Base-by-base conservation (phyloP, 768 basidiomycete genomes). In the Glaciozyma antarctica region DNA sequence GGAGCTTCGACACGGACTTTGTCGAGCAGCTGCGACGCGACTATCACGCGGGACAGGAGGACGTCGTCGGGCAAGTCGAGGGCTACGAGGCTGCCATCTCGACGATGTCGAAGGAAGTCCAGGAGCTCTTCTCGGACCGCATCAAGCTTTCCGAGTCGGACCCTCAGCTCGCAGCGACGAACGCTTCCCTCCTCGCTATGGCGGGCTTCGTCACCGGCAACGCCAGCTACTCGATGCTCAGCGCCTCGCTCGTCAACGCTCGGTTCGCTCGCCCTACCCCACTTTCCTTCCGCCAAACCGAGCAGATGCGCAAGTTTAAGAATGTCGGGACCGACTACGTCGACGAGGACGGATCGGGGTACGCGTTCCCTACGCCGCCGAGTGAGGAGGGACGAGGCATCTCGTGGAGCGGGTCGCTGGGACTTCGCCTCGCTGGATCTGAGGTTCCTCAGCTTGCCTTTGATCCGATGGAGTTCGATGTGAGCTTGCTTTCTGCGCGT, bases 181-280 rank as follows among this genome's bases (percentile, higher is more conserved):
- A 69, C 38, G 64, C 66, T 15, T 30, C 65, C 6, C 56, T 70
- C 3, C 66, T 74, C 59, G 73, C 73, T 22, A 59, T 71, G 62
- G 65, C 67, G 9, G 73, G 67, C 30, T 73, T 66, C 64, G 58
- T 74, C 32, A 67, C 71, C 22, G 44, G 41, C 43, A 68, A 71
- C 62, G 6, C 65, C 30, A 51, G 63, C 32, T 73, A 66, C 58
- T 57, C 63, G 16, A 16, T 30, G 17, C 28, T 54, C 30, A 62
- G 68, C 1, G 64, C 66, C 43, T 34, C 59, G 15, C 34, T 74
- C 48, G 60, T 74, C 55, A n/a, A 16, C 26, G 57, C 66, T 17
- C 71, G 69, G n/a, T 73, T 72, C 65, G 45, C 69, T 22, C 61
- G 54, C 21, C 58, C 59, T 16, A 60, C 60, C 5, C 65, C 69